Conservation (phyloP, 2,329 filamentous ascomycete species). For the Hypoxylon sp. region DNA sequence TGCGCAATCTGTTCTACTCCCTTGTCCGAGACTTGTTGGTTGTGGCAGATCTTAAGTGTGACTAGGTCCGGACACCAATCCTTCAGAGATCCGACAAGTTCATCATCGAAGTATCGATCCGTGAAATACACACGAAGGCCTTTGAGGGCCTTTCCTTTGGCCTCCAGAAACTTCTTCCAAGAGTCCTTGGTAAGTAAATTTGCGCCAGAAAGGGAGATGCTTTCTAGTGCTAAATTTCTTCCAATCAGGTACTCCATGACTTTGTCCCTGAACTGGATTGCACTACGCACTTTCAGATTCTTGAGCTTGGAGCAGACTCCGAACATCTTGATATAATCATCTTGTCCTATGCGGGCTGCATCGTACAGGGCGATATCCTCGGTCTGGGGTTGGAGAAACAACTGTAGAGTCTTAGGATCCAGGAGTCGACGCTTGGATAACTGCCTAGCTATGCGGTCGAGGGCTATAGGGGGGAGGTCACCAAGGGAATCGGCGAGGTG, state of each 20-base stretch:
- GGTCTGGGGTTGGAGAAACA: slow-evolving; percentile 69
- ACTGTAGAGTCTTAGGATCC: slow-evolving; percentile 66
- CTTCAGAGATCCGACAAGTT: slow-evolving; percentile 74
- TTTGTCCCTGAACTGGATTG: slow-evolving; percentile 90
- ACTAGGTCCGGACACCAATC: slow-evolving; percentile 76
- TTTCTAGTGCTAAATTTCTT: slow-evolving; percentile 77
- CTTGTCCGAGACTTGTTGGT: slow-evolving; percentile 77
- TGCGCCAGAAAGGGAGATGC: slow-evolving; percentile 84
- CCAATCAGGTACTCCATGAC: slow-evolving; percentile 86
- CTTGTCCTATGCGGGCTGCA: slow-evolving; percentile 74
- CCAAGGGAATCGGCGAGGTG: slow-evolving; percentile 74
- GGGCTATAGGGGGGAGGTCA: slow-evolving; percentile 67
- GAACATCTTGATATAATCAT: slow-evolving; percentile 87
- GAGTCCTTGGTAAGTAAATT: slow-evolving; percentile 84
- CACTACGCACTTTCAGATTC: slow-evolving; percentile 82
- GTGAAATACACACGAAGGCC: slow-evolving; percentile 85
- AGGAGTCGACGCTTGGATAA: slow-evolving; percentile 73
- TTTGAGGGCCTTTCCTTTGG: slow-evolving; percentile 75
- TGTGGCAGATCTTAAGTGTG: slow-evolving; percentile 85
- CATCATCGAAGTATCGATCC: slow-evolving; percentile 84
- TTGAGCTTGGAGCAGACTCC: slow-evolving; percentile 78
- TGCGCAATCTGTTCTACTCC: slow-evolving; percentile 76
- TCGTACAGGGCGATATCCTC: slow-evolving; percentile 71
- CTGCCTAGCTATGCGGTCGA: slow-evolving; percentile 72
- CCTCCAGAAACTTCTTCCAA: slow-evolving; percentile 79